These are phyloP conservation scores for Puccinia triticina DNA, from an alignment of 1,284 basidiomycete species.

Conservation along the genomic window DNA sequence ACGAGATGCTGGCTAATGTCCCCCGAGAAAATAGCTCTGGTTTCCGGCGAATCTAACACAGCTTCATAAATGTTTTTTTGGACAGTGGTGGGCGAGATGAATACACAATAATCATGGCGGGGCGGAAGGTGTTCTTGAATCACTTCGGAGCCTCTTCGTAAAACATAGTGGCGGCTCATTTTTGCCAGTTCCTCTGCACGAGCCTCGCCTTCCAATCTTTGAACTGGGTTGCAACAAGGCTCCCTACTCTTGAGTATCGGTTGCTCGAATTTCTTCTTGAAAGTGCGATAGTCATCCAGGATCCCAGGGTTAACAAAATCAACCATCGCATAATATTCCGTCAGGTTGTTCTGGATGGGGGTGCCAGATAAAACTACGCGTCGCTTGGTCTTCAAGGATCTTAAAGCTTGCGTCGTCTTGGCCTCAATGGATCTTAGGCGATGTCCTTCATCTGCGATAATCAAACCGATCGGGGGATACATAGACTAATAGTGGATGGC, in stretches of 20 bases:
- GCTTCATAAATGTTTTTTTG: constrained; percentile 80
- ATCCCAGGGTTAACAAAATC: constrained; percentile 92
- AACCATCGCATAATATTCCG: constrained; percentile 95
- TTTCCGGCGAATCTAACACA: constrained; percentile 71
- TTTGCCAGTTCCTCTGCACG: constrained; percentile 66
- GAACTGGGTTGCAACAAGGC: constrained; percentile 72
- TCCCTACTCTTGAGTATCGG: constrained; percentile 86
- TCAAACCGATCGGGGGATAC: constrained; percentile 80
- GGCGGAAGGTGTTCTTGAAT: constrained; percentile 84
- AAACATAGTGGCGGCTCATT: constrained; percentile 81
- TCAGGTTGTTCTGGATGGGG: constrained; percentile 85
- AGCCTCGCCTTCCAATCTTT: constrained; percentile 74
- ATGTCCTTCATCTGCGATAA: constrained; percentile 97
- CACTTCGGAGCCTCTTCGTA: constrained; percentile 79
- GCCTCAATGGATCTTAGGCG: constrained; percentile 88
- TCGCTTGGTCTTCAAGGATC: constrained; percentile 63
- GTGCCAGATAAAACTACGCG: constrained; percentile 84
- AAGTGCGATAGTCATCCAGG: constrained; percentile 63
- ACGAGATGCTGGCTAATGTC: constrained; percentile 79
- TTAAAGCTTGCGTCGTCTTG: constrained; percentile 81
- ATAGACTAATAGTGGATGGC: constrained; percentile 57
- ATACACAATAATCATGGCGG: constrained; percentile 91
- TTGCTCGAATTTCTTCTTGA: constrained; percentile 72
- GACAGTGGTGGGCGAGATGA: constrained; percentile 77
- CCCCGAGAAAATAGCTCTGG: constrained; percentile 70